Evolutionary conservation across 2,329 filamentous ascomycete genomes (phyloP), one percentile per base, ranked within the genome.

Genomic region (Cladosporium sp.): DNA sequence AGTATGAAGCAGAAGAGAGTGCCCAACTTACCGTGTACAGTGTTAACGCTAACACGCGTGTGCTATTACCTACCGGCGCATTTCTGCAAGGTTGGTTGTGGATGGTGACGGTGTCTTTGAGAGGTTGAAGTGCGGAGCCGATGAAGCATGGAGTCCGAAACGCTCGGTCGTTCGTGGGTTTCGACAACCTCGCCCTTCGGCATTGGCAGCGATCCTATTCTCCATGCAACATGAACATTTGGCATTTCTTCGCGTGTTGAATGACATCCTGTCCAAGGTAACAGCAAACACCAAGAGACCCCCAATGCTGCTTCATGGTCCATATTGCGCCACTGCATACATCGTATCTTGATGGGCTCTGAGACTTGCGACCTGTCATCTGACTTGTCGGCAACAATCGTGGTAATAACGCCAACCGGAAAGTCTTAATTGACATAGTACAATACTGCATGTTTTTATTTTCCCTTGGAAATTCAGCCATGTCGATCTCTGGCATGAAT

Each of bases 31-130:
- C 61, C 62, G 54, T 63, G 54, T 23, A 36, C 25, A 59, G 39
- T 48, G 7, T 28, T 28, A 53, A 61, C 54, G 63, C 53, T 60
- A 43, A 53, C 54, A 61, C 48, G 54, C 48, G 58, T 58, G 34
- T 58, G 63, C 39, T 62, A 64, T 67, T 63, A 63, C 64, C 46
- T 61, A 48, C 21, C 34, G 49, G 28, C 61, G 66, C 66, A 64
- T 62, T 48, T 48, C 54, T 32, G 54, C 23, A 11, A 28, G 34
- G 56, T 30, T 46, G 54, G 54, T 46, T 30, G 18, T 58, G 43
- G 43, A 51, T 60, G 58, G 63, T 54, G 21, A 61, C 26, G 53
- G 60, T 23, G 57, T 26, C 18, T 39, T 46, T 16, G 23, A 56
- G 46, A 49, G 34, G 60, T 64, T 58, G 54, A 53, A 59, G 58